phyloP scores from a whole-genome alignment of 2,329 filamentous ascomycete species.

The Colletotrichum costaricense region DNA sequence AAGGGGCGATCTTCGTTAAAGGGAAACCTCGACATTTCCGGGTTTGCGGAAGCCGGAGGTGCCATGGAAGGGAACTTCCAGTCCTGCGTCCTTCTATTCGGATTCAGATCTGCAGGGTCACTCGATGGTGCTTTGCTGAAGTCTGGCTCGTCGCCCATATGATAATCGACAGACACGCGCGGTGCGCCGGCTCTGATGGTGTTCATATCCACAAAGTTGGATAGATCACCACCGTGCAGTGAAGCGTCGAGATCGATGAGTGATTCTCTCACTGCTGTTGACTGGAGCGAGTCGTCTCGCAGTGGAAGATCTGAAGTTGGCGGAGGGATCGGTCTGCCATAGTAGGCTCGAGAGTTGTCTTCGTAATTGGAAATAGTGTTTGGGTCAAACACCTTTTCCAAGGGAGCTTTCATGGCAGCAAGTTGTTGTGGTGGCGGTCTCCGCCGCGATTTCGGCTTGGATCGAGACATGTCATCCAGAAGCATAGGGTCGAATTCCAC shows the following conservation, averaged over 20 bases:
- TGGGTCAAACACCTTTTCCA: conserved; percentile 75
- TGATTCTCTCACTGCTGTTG: conserved; percentile 67
- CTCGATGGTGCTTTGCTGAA: conserved; percentile 65
- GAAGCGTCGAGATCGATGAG: conserved; percentile 74
- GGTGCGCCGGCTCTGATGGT: conserved; percentile 66
- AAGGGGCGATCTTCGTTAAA: conserved; percentile 43
- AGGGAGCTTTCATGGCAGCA: conserved; percentile 66
- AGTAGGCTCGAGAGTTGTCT: conserved; percentile 72
- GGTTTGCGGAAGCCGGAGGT: conserved; percentile 63
- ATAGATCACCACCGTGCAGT: conserved; percentile 65
- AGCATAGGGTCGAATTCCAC: conserved; percentile 63
- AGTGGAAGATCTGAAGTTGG: conserved; percentile 68
- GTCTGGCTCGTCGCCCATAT: conserved; percentile 38
- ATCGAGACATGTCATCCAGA: conserved; percentile 59
- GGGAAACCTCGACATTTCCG: conserved; percentile 64
- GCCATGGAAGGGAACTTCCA: conserved; percentile 70
- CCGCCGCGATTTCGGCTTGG: conserved; percentile 62
- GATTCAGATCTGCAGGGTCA: conserved; percentile 67
- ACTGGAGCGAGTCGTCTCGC: conserved; percentile 64
- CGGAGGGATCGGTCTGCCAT: conserved; percentile 59
- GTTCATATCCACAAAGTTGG: conserved; percentile 70
- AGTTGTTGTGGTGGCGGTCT: conserved; percentile 69
- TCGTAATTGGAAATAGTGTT: conserved; percentile 74
- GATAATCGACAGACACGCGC: conserved; percentile 60
- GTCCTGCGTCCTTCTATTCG: conserved; percentile 63